These are phyloP conservation scores for Penicillium cataractarum DNA, from an alignment of 495 filamentous ascomycete genomes.

Conservation along the genomic window DNA sequence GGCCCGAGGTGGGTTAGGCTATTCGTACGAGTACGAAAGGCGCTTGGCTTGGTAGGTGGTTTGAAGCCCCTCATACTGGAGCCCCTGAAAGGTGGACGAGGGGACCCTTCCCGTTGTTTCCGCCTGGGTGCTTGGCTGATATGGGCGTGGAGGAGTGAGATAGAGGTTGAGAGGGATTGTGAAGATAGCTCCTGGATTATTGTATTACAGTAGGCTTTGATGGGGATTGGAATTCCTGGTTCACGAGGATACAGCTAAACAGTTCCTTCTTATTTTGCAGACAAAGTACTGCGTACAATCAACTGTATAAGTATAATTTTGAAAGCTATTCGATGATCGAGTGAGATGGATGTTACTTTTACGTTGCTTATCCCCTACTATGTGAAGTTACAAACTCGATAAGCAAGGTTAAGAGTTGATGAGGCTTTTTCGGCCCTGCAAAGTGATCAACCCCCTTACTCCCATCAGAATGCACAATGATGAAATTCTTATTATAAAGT, in stretches of 20 bases:
- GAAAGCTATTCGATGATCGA: not conserved
- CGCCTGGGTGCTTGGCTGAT: not conserved
- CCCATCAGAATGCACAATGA: conserved; percentile 2
- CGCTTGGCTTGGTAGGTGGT: no score
- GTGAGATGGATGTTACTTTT: not conserved
- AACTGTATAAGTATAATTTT: not conserved
- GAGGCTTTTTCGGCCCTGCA: not conserved
- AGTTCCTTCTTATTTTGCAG: no score
- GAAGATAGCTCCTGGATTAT: no score
- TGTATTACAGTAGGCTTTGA: no score
- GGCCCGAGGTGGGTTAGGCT: not conserved
- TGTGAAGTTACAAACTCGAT: not conserved
- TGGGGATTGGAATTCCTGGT: no score
- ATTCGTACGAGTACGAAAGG: conserved; percentile 2
- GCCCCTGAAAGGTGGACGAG: no score
- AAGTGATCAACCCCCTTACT: not conserved
- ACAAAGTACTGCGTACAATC: no score
- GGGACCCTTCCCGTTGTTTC: no score
- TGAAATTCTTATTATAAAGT: not conserved
- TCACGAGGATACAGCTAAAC: no score
- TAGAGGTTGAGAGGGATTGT: not conserved
- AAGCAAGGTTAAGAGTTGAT: not conserved
- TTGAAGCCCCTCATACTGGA: no score
- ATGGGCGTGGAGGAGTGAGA: no score
- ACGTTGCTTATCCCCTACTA: not conserved